Evolutionary conservation across 129 eudicot genomes (phyloP).

Genomic region (Deinandra increscens): DNA sequence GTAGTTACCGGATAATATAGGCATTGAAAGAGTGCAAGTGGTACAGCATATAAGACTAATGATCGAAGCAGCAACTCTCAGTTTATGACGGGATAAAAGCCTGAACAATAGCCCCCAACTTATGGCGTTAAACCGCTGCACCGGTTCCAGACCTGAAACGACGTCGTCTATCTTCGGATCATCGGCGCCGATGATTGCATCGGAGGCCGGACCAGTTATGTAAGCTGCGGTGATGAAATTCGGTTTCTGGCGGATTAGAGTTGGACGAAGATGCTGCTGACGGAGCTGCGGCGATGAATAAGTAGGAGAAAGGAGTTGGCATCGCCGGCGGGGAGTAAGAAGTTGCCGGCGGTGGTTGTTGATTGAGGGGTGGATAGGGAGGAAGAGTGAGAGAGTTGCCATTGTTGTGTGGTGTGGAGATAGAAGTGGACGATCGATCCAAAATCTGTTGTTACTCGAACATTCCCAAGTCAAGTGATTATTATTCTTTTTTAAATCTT

Average conservation of each 20-base stretch:
- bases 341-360: constrained; percentile 28
- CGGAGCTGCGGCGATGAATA: constrained; percentile 22
- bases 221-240: constrained; percentile 41
- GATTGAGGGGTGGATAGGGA: constrained; percentile 25
- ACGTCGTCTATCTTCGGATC: constrained; percentile 52
- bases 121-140: constrained; percentile 47
- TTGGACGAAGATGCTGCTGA: constrained; percentile 14
- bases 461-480: too few relatives aligned
- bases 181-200: constrained; percentile 48
- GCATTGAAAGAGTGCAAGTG: constrained; percentile 81
- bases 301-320: background rate
- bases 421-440: background rate
- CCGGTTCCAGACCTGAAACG: constrained; percentile 27
- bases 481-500: too few relatives aligned
- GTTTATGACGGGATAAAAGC: constrained; percentile 59
- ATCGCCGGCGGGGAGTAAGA: constrained; percentile 7
- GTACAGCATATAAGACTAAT: constrained; percentile 60
- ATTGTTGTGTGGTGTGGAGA: constrained; percentile 33
- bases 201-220: constrained; percentile 77
- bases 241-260: constrained; percentile 9
- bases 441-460: background rate
- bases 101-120: constrained; percentile 63
- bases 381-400: constrained; percentile 41
- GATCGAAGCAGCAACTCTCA: constrained; percentile 53
- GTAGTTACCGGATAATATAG: constrained; percentile 63